Percentiles rank a stretch among this genome's conserved stretches.
These are phyloP conservation scores for Euphrasia arctica DNA, from an alignment of 305 asterid species.

Conservation along the genomic window DNA sequence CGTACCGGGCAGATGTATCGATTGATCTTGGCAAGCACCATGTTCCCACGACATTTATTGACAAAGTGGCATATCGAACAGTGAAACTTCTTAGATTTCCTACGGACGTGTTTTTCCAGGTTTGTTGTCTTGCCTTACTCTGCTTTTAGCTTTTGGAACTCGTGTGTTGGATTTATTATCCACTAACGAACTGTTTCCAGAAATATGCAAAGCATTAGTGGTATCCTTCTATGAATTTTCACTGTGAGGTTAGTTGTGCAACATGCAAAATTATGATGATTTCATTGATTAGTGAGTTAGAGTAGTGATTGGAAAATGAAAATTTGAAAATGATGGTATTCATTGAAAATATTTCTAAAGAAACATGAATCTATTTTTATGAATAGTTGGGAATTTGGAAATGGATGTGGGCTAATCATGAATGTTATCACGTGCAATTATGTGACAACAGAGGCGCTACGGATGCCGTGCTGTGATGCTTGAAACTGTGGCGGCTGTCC, in stretches of 20 bases:
- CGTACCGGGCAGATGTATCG: slow-evolving; percentile 62
- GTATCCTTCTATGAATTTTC: neutral
- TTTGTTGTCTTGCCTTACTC: slow-evolving; percentile 22
- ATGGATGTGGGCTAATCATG: slow-evolving; percentile 2
- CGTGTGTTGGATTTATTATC: slow-evolving; percentile 3
- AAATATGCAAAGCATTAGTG: slow-evolving; percentile 9
- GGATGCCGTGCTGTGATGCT: slow-evolving; percentile 99
- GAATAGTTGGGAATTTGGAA: neutral
- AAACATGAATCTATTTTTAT: neutral
- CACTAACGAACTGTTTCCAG: slow-evolving; percentile 13
- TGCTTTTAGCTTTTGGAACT: slow-evolving; percentile 20
- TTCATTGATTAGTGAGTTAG: neutral
- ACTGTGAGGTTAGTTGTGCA: neutral
- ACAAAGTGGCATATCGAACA: slow-evolving; percentile 75
- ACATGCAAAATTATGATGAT: neutral
- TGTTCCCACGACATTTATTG: slow-evolving; percentile 62
- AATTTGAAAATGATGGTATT: no score
- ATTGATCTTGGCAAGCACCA: slow-evolving; percentile 90
- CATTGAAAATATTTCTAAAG: neutral
- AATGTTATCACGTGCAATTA: neutral
- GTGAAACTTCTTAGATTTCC: slow-evolving; percentile 88
- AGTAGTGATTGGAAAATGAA: neutral
- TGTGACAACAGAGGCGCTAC: slow-evolving; percentile 76
- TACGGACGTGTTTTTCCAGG: slow-evolving; percentile 82
- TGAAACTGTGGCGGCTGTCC: slow-evolving; percentile 98